These are phyloP conservation scores for Pleurotus cornucopiae DNA, from an alignment of 768 basidiomycete genomes.

Conservation along the genomic window DNA sequence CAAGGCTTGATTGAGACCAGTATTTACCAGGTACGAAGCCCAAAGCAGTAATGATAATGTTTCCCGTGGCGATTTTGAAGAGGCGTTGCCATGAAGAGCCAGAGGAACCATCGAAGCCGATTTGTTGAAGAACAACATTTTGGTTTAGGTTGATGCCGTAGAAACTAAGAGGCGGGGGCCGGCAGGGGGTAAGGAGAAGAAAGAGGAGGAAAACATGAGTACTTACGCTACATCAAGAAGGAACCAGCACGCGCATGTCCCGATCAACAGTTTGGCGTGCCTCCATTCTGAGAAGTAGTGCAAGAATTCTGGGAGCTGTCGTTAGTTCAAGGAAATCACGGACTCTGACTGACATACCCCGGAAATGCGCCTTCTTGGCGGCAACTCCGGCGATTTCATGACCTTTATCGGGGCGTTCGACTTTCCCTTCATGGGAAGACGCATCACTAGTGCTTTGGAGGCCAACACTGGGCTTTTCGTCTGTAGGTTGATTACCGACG, in stretches of 20 bases:
- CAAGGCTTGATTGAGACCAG: slow-evolving; percentile 7
- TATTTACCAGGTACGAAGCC: slow-evolving; percentile 61
- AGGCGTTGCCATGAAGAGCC: slow-evolving; percentile 48
- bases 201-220: background rate
- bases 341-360: slow-evolving; percentile 25
- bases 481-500: background rate
- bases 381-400: slow-evolving; percentile 15
- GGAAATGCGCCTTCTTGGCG: slow-evolving; percentile 48
- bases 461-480: background rate
- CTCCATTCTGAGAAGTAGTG: slow-evolving; percentile 71
- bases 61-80: slow-evolving; percentile 47
- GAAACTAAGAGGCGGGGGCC: slow-evolving; percentile 35
- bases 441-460: background rate
- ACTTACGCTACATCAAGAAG: slow-evolving; percentile 66
- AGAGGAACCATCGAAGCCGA: slow-evolving; percentile 47
- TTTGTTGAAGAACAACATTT: slow-evolving; percentile 52
- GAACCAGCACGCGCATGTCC: slow-evolving; percentile 71
- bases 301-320: slow-evolving; percentile 44
- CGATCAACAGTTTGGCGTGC: slow-evolving; percentile 63
- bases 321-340: background rate
- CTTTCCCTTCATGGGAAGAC: too few species aligned
- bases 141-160: slow-evolving; percentile 65
- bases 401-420: too few species aligned
- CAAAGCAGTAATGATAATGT: slow-evolving; percentile 53
- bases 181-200: background rate